Base-by-base conservation (phyloP, 2,329 filamentous ascomycete genomes). In the Fusarium veterinarium region DNA sequence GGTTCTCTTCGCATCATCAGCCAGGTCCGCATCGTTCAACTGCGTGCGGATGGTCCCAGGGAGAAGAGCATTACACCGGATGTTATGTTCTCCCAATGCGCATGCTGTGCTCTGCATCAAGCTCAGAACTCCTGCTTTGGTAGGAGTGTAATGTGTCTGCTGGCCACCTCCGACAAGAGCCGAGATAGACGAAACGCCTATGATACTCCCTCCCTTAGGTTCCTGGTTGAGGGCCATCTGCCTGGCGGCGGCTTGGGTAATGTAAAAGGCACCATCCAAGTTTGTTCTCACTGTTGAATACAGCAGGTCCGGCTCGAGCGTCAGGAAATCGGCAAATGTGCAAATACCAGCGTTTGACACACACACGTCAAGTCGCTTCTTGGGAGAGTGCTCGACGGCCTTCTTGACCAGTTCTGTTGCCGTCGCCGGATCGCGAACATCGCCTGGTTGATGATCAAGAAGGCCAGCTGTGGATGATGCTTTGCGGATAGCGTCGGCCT, bases 341-440 rank as follows among this genome's bases (percentile, higher is more conserved):
- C 94, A 97, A 66, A 97, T 89, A 11, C 95, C 95, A 8, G 95
- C 95, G 83, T 97, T 97, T 80, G 91, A 93, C 33, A 97, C 92
- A 81, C 95, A 95, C 11, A 97, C 85, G 81, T 94, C 92, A 38
- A 95, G 83, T 8, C 90, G 85, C 19, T 87, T 85, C 37, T 51
- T 60, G n/a, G 60, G 42, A 79, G 83, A 83, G 64, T 83, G 82
- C 64, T 87, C 80, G 2, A 95, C 91, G 0, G 92, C 91, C 72
- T 87, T 86, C 17, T 84, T 83, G 10, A 97, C 91, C 30, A 97
- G 87, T 33, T 87, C 83, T 46, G 86, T 84, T 13, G 93, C 93
- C 1, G 94, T 95, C 67, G 90, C 88, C 0, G 92, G 91, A 72
- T 93, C 87, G 2, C 92, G 90, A 33, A 97, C 92, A 80, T 97